Conservation (phyloP, 441 rosid genomes). For the Dalechampia spathulata region DNA sequence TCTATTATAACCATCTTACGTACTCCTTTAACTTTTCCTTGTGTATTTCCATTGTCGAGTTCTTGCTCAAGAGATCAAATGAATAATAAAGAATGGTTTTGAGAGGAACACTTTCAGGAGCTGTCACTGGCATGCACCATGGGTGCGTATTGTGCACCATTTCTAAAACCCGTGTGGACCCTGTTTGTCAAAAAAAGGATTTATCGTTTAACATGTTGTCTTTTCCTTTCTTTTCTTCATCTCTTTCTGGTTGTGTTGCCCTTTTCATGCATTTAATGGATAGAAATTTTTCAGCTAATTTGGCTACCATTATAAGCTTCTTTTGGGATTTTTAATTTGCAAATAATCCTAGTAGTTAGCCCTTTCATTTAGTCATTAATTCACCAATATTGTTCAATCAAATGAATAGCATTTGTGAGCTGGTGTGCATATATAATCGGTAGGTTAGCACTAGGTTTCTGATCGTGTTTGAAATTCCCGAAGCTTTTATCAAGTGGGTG, state of each 20-base stretch:
- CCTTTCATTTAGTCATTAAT: too few relatives aligned
- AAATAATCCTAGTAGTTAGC: too few relatives aligned
- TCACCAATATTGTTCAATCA: too few relatives aligned
- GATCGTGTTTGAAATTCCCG: too few relatives aligned
- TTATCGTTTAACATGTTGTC: neutral
- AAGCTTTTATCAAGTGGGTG: too few relatives aligned
- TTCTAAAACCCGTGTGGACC: conserved; percentile 18
- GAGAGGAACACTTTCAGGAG: neutral
- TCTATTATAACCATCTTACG: neutral
- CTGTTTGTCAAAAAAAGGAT: neutral
- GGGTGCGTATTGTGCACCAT: conserved; percentile 20
- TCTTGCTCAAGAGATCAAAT: too few relatives aligned
- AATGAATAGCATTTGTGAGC: too few relatives aligned
- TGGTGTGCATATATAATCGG: too few relatives aligned
- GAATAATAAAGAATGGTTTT: too few relatives aligned
- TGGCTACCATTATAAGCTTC: too few relatives aligned
- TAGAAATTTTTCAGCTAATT: conserved; percentile 11
- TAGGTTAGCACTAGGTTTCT: too few relatives aligned
- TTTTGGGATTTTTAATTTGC: neutral
- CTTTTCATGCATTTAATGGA: conserved; percentile 19
- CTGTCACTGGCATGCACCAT: neutral
- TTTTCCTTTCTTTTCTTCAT: too few relatives aligned
- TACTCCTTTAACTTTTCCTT: conserved; percentile 4
- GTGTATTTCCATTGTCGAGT: neutral
- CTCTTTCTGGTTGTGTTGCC: conserved; percentile 10